Evolutionary conservation across 2,329 filamentous ascomycete genomes (phyloP).

Genomic region (Lecanoromycetidae sp.): DNA sequence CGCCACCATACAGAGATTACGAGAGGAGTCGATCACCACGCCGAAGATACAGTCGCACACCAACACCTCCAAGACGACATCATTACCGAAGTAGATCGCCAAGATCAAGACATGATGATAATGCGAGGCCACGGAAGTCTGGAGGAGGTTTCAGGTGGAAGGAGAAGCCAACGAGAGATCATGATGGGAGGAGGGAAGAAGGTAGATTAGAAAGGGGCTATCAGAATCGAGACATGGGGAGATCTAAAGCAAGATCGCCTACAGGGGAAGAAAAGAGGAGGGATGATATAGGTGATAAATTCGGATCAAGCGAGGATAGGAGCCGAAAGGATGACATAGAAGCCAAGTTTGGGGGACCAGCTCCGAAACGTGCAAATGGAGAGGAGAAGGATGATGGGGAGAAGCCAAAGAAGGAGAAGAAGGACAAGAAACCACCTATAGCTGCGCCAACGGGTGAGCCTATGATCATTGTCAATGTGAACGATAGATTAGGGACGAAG

Average conservation of each 20-base stretch:
- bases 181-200: conserved; percentile 29
- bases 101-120: conserved; percentile 18
- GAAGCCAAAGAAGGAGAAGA: conserved; percentile 31
- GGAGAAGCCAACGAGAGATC: conserved; percentile 37
- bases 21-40: conserved; percentile 34
- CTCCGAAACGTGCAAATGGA: too few species aligned
- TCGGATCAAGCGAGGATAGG: conserved; percentile 21
- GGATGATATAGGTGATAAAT: conserved; percentile 14
- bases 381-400: not conserved
- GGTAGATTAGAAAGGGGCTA: conserved; percentile 44
- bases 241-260: conserved; percentile 27
- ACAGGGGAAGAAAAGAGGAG: conserved; percentile 27
- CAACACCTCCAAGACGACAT: conserved; percentile 5
- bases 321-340: conserved; percentile 21
- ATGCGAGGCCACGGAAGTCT: conserved; percentile 16
- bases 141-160: conserved; percentile 37
- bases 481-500: conserved; percentile 93
- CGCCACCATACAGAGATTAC: too few species aligned
- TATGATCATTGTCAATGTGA: conserved; percentile 90
- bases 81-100: conserved; percentile 7
- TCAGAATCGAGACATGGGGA: conserved; percentile 27
- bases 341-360: conserved; percentile 8
- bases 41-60: conserved; percentile 23
- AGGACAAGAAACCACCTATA: conserved; percentile 28
- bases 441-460: conserved; percentile 46